Base-by-base conservation (phyloP, 2,329 filamentous ascomycete genomes). In the Periconia macrospinosa region DNA sequence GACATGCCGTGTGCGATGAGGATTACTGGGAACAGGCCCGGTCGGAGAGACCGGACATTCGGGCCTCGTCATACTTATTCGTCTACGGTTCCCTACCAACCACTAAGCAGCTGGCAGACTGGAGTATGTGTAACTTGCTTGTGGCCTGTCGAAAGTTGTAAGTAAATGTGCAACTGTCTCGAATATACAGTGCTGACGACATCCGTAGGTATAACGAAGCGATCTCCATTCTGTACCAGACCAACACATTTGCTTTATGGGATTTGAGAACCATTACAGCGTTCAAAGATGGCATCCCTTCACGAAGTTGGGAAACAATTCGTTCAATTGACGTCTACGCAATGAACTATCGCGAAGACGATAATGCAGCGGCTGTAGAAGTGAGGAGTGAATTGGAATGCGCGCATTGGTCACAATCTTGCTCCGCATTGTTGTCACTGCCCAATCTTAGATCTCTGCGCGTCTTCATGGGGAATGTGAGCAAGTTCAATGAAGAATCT, bases 61-160 rank as follows among this genome's bases (percentile, higher is more conserved):
- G 55, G 10, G 51, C 53, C 11, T 58, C 47, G 9, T 55, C 52
- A 11, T 57, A 52, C 41, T 45, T 57, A 19, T 55, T 53, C 41
- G 52, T 53, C n/a, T 58, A 55, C 33, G 52, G 50, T 10, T 45
- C 44, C 2, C 48, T 55, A n/a, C 56, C 52, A 15, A 46, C 47
- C 20, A 58, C 48, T 9, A 50, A 51, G 43, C 50, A 54, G 41
- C 20, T 58, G 8, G 53, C 50, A 13, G 41, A 53, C 19, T 51
- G 42, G 42, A 58, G 37, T 43, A 45, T 58, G 44, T 53, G 47
- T 41, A 33, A 52, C 41, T 15, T 53, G 14, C 23, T 53, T 15
- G 18, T 45, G 15, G 37, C 44, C 3, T 53, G 47, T 37, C 15
- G 33, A 33, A 49, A 53, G 23, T 42, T 53, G 49, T 52, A 15